Conservation (phyloP, 768 basidiomycete genomes). For the Tulasnella sp. region DNA sequence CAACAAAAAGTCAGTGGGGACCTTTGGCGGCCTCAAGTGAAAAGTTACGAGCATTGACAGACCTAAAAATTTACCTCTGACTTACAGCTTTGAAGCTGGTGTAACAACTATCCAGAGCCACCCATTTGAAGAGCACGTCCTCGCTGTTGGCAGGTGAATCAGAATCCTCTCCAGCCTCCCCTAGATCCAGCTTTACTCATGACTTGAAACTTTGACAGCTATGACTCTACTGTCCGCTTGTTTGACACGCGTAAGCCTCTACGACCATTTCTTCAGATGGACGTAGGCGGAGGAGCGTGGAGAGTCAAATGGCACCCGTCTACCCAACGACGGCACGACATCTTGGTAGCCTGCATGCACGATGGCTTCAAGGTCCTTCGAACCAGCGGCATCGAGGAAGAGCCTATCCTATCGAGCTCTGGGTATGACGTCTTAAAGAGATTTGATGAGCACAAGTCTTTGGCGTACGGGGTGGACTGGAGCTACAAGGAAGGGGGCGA, state of each 20-base stretch:
- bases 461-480: constrained; percentile 96
- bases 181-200: constrained; percentile 2
- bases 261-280: constrained; percentile 52
- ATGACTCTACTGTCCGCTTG: constrained; percentile 72
- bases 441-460: constrained; percentile 71
- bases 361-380: constrained; percentile 86
- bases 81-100: constrained; percentile 78
- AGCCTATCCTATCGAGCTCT: constrained; percentile 22
- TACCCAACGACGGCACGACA: constrained; percentile 56
- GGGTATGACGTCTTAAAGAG: constrained; percentile 46
- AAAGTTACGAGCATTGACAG: background rate
- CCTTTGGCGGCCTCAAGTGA: too few species aligned
- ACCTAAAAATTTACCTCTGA: background rate
- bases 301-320: constrained; percentile 93
- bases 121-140: constrained; percentile 68
- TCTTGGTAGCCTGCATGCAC: constrained; percentile 97
- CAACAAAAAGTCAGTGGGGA: constrained; percentile 59
- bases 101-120: constrained; percentile 87
- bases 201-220: constrained; percentile 48
- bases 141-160: constrained; percentile 91
- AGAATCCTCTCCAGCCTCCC: background rate
- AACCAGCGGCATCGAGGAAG: constrained; percentile 12
- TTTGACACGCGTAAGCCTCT: constrained; percentile 75
- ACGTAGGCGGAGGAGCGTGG: constrained; percentile 92
- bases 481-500: constrained; percentile 42